Base-by-base conservation (phyloP, 2,329 filamentous ascomycete genomes). In the Epichloe scottii region DNA sequence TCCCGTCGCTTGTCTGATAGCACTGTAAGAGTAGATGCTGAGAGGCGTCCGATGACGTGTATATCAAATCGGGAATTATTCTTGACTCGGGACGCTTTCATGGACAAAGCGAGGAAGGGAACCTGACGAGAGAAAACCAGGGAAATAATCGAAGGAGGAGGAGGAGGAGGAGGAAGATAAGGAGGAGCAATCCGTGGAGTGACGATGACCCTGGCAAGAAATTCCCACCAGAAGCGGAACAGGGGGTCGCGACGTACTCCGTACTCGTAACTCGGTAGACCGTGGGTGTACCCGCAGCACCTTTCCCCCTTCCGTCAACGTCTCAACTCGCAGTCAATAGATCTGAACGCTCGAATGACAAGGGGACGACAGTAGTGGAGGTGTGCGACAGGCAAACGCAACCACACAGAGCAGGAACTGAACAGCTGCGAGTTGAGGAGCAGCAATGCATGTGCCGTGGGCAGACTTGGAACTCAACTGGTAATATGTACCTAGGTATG, bases 181-280 rank as follows among this genome's bases (percentile, higher is more conserved):
- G 37, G 23, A 15, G 11, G 11, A 43, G n/a, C 30, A 21, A 37
- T 34, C n/a, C 43, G 48, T n/a, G 35, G 48, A 48, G 51, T 50
- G 51, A 50, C 39, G 43, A 48, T 43, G 48, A 51, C 34, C 41
- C 46, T 35, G 46, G 44, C 6, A 21, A 19, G 40, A 49, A 51
- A 53, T 47, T 53, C 49, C 52, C 46, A 51, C 49, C 45, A 49
- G 14, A 46, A 46, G 38, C 52, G 52, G 52, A 43, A 53, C 41
- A 33, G 46, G 39, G 39, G 26, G 40, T 26, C 26, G 37, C 14
- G 30, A 26, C 42, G 35, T 15, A 42, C 34, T 30, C 19, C 34
- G 19, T 21, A 14, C 42, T n/a, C 19, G 40, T 17, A 45, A 26
- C 42, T 44, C 23, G 42, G 42, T 30, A 26, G 42, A 30, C 23